A percentile compares a stretch with the other conserved stretches of the same genome.
Conservation (phyloP, 495 filamentous ascomycete species). For the Aspergillus incahuasiensis region DNA sequence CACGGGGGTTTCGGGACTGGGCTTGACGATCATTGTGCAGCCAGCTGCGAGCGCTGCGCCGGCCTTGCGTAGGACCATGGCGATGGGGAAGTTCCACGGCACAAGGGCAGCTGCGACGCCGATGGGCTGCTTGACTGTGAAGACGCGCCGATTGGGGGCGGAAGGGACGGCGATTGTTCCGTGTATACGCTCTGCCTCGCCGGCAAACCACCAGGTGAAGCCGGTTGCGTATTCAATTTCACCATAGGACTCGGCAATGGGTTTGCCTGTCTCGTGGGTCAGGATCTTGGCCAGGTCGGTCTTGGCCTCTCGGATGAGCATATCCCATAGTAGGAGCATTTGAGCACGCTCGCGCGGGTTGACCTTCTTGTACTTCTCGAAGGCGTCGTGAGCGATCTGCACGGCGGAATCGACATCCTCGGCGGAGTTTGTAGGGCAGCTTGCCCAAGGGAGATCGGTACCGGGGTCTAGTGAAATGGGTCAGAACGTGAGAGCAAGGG, state of each 20-base stretch:
- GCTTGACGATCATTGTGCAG: conserved; percentile 60
- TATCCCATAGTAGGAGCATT: conserved; percentile 57
- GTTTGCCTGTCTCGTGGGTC: conserved; percentile 63
- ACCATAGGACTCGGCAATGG: conserved; percentile 51
- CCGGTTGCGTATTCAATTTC: conserved; percentile 58
- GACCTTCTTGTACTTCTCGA: conserved; percentile 55
- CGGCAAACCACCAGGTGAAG: conserved; percentile 63
- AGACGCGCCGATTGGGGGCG: conserved; percentile 55
- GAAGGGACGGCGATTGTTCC: conserved; percentile 54
- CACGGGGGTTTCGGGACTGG: conserved; percentile 59
- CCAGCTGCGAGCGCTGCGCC: conserved; percentile 67
- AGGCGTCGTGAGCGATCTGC: conserved; percentile 54
- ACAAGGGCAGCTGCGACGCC: conserved; percentile 62
- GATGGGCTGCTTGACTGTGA: conserved; percentile 68
- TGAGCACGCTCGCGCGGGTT: conserved; percentile 59
- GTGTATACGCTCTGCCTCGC: conserved; percentile 66
- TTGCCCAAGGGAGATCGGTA: conserved; percentile 58
- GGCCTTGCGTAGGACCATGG: conserved; percentile 66
- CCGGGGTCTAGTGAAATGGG: conserved; percentile 52
- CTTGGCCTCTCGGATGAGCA: conserved; percentile 44
- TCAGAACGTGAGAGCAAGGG: not conserved
- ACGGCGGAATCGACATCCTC: conserved; percentile 61
- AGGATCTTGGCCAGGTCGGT: conserved; percentile 56
- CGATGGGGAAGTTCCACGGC: conserved; percentile 62
- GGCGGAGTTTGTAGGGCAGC: conserved; percentile 54